Evolutionary conservation across 2,329 filamentous ascomycete genomes (phyloP).

Genomic region (Cryoendolithus antarcticus): DNA sequence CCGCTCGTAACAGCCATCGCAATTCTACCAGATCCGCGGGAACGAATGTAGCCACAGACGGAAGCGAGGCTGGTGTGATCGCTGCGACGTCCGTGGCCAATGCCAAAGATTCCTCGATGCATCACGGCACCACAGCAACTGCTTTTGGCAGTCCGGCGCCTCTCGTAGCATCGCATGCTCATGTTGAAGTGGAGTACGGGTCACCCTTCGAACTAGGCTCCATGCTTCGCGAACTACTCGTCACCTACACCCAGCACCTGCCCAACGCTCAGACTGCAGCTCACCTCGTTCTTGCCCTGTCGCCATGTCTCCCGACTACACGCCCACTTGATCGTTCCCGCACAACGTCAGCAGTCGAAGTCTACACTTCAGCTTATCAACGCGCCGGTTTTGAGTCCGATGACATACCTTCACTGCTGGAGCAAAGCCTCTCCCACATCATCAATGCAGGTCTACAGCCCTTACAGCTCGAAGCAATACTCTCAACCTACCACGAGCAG

Average conservation of each 20-base stretch:
- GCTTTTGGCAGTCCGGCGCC: conserved; percentile 2
- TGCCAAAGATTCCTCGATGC: too few relatives aligned
- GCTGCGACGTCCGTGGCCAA: too few relatives aligned
- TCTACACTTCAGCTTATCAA: conserved; percentile 29
- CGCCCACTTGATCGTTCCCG: conserved; percentile 21
- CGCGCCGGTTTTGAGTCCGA: conserved; percentile 24
- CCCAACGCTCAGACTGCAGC: conserved; percentile 37
- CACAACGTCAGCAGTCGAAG: conserved; percentile 23
- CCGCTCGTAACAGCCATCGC: too few relatives aligned
- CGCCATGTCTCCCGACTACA: conserved; percentile 33
- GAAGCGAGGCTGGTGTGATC: too few relatives aligned
- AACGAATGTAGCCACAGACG: too few relatives aligned
- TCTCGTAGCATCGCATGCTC: conserved; percentile 1
- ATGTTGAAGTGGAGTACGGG: conserved; percentile 16
- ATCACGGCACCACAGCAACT: too few relatives aligned
- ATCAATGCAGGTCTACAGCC: conserved; percentile 34
- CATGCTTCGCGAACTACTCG: conserved; percentile 30
- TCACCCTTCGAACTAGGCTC: conserved; percentile 29
- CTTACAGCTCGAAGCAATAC: conserved; percentile 42
- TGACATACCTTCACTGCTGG: conserved; percentile 20
- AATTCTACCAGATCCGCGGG: too few relatives aligned
- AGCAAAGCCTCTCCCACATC: conserved; percentile 21
- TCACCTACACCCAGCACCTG: conserved; percentile 28
- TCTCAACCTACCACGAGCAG: conserved; percentile 46
- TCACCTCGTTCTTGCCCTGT: conserved; percentile 33